Base-by-base conservation (phyloP, 2,329 filamentous ascomycete genomes). In the Emydomyces testavorans region DNA sequence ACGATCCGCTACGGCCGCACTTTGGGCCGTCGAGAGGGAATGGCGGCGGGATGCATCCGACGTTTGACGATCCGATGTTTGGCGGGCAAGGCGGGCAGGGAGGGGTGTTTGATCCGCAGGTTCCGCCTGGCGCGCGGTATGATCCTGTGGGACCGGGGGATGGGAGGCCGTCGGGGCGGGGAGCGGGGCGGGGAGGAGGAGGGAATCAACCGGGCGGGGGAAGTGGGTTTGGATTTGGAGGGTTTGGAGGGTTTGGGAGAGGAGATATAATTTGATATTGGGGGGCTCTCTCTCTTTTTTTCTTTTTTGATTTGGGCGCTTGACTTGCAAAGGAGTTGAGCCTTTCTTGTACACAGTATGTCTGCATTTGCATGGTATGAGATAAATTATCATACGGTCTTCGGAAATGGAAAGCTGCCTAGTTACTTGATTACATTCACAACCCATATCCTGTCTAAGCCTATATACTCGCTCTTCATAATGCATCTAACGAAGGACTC, bases 31-130 rank as follows among this genome's bases (percentile, higher is more conserved):
- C 77, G 40, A 69, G 77, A n/a, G 75, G 78, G n/a, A n/a, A n/a
- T 0, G 77, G 78, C 11, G 80, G 83, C 10, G 92, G 92, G 0
- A 98, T 98, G 92, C 85, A 95, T 65, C 92, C 92, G 0, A 94
- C 89, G 0, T 92, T 94, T 62, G 87, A 94, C 57, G 89, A 96
- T 60, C 87, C 86, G 5, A 66, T 95, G 40, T 94, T 94, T 61
- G 75, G 75, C 4, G 82, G 81, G 1, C 65, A 70, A 7, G 65
- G 65, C 1, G 69, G 62, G 5, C 65, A 71, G 2, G 65, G 66
- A 29, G 71, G 66, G 11, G 72, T 70, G 0, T 82, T 76, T 58
- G 77, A 89, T 60, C 80, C 83, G 1, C 82, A 82, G 61, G 82
- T 79, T 23, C 92, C 92, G 3, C 88, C 87, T 1, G 92, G 92